These are phyloP conservation scores for Penicillium chermesinum DNA, from an alignment of 495 filamentous ascomycete genomes.

Conservation along the genomic window DNA sequence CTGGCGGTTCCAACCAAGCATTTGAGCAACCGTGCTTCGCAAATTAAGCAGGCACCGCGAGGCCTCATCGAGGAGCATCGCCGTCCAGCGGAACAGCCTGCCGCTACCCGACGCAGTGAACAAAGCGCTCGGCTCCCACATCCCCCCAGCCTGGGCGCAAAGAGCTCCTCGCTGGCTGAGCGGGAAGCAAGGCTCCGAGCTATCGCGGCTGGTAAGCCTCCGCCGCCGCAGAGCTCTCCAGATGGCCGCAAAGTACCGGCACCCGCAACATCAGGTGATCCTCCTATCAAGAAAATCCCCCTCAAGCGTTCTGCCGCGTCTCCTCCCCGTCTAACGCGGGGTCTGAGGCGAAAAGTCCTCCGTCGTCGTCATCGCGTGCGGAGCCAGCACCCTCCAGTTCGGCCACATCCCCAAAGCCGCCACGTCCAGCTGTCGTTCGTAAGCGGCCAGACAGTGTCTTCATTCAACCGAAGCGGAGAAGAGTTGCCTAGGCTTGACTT, in stretches of 20 bases:
- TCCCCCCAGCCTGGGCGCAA: neutral
- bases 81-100: conserved; percentile 19
- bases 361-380: neutral
- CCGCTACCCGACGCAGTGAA: neutral
- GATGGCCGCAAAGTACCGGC: neutral
- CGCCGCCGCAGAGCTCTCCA: conserved; percentile 4
- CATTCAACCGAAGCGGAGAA: conserved; percentile 38
- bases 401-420: neutral
- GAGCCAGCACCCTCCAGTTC: neutral
- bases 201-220: conserved; percentile 21
- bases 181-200: conserved; percentile 28
- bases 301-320: conserved; percentile 12
- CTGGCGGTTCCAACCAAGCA: conserved; percentile 39
- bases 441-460: conserved; percentile 36
- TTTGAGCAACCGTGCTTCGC: conserved; percentile 32
- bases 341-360: neutral
- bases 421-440: conserved; percentile 23
- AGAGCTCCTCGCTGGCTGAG: conserved; percentile 18
- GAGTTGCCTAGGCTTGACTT: conserved; percentile 9
- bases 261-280: conserved; percentile 3
- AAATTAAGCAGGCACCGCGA: conserved; percentile 36
- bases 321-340: conserved; percentile 1
- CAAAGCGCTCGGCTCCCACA: neutral
- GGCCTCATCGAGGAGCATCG: conserved; percentile 42
- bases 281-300: conserved; percentile 1